Base-by-base conservation (phyloP, 2,329 filamentous ascomycete species). In the Paraphoma chrysanthemicola region DNA sequence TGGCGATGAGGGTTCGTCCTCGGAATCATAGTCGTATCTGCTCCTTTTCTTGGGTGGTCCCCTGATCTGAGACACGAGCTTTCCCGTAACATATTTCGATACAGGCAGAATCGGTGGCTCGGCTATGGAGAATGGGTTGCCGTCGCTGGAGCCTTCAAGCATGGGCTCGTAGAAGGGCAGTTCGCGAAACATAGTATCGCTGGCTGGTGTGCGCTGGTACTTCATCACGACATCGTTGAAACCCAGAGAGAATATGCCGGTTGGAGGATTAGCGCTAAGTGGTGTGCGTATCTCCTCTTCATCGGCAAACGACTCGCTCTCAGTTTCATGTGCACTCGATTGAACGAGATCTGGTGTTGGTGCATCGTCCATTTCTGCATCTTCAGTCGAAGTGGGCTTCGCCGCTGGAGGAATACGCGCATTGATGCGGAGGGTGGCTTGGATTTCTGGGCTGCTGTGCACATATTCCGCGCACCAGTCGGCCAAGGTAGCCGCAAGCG, bases 381-480 rank as follows among this genome's bases (percentile, higher is more conserved):
- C 68, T 17, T 59, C 61, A n/a, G 46, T 56, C 58, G 45, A 63
- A 41, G 44, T 14, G n/a, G 41, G 54, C 42, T 51, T 55, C 30
- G 46, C 59, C 14, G 54, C 46, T 31, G 59, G 63, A 0, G 70
- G 70, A 47, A 68, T 64, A 29, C 50, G 71, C 82, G 83, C 54
- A 84, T 84, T 84, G 23, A 97, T 85, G 68, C 94, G 92, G 56
- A 97, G 81, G 1, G 82, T 72, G 55, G 83, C 83, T 46, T 88
- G 86, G 55, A 90, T 86, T 62, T 90, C 87, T 4, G 82, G 77
- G 36, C 81, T 83, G 38, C 89, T 85, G 18, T 85, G 83, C 38
- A 92, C 85, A 86, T 92, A 99, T 65, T 94, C 89, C 0, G 90
- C 91, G 75, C 94, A 98, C 68, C 90, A 91, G 68, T 88, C 82